These are phyloP conservation scores for Candida sakaeoensis DNA, from an alignment of 805 yeast genomes.

Conservation along the genomic window DNA sequence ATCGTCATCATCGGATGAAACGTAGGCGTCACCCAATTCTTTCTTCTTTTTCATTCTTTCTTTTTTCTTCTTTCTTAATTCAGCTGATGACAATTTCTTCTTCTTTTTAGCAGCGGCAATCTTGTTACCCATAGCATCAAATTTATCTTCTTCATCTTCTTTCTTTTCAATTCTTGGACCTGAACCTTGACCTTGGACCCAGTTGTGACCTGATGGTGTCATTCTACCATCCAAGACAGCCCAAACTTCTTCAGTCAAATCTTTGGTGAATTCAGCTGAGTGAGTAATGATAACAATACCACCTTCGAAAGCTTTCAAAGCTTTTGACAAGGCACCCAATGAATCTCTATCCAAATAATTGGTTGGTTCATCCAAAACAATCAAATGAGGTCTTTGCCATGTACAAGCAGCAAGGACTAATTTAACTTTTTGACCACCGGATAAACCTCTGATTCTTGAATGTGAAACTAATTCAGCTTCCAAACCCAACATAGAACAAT, in stretches of 20 bases:
- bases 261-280: constrained; percentile 99
- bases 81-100: constrained; percentile 97
- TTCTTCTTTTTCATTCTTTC: constrained; percentile 99
- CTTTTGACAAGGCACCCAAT: constrained; percentile 98
- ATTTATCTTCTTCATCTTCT: constrained; percentile 95
- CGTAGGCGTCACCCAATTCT: constrained; percentile 99
- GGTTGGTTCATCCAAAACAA: constrained; percentile 99
- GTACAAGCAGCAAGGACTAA: constrained; percentile 99
- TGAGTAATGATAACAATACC: constrained; percentile 99
- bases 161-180: constrained; percentile 99
- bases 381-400: constrained; percentile 99
- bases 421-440: constrained; percentile 99
- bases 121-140: constrained; percentile 99
- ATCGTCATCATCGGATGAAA: constrained; percentile 79
- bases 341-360: constrained; percentile 99
- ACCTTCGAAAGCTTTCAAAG: constrained; percentile 98
- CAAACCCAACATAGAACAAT: constrained; percentile 97
- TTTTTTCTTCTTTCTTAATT: constrained; percentile 99
- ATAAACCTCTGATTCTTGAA: constrained; percentile 99
- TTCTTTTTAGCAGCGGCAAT: constrained; percentile 93
- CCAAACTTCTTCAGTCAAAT: constrained; percentile 99
- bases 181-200: constrained; percentile 99
- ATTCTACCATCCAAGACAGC: constrained; percentile 96
- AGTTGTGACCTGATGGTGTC: constrained; percentile 99
- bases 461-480: constrained; percentile 99